phyloP scores from a whole-genome alignment of 371 early-diverging fungal genomes.

The Encephalitozoon intestinalis region DNA sequence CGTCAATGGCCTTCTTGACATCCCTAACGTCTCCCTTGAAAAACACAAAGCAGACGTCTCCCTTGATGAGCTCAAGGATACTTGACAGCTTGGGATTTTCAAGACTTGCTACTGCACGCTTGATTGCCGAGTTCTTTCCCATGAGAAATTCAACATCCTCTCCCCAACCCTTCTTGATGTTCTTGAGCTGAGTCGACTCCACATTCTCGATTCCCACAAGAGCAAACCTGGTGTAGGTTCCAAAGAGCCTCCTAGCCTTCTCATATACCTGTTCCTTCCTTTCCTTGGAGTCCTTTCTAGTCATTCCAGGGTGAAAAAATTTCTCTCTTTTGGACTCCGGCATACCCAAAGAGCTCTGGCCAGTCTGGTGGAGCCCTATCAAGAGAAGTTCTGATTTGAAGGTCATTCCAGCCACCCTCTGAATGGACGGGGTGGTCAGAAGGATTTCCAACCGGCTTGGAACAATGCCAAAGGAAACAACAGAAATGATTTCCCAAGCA shows the following conservation, averaged over 20 bases:
- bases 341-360: not conserved
- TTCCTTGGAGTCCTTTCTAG: constrained; percentile 7
- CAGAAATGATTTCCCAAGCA: constrained; percentile 34
- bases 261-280: constrained; percentile 51
- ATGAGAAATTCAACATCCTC: constrained; percentile 82
- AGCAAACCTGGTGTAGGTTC: constrained; percentile 65
- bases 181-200: constrained; percentile 98
- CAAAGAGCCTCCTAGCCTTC: constrained; percentile 53
- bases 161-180: constrained; percentile 80
- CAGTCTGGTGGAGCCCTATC: not conserved
- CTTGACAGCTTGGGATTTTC: constrained; percentile 74
- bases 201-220: constrained; percentile 98
- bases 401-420: not conserved
- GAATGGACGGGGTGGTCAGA: constrained; percentile 37
- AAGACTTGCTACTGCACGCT: constrained; percentile 77
- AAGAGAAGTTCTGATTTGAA: not conserved
- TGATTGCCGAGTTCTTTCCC: constrained; percentile 99
- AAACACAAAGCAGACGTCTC: constrained; percentile 98
- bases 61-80: constrained; percentile 66
- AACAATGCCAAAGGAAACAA: constrained; percentile 32
- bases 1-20: constrained; percentile 75
- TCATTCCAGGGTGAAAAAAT: constrained; percentile 31
- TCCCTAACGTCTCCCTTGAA: constrained; percentile 86
- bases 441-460: constrained; percentile 26
- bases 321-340: not conserved